Base-by-base conservation (phyloP, 495 filamentous ascomycete species). In the Penicillium steckii region DNA sequence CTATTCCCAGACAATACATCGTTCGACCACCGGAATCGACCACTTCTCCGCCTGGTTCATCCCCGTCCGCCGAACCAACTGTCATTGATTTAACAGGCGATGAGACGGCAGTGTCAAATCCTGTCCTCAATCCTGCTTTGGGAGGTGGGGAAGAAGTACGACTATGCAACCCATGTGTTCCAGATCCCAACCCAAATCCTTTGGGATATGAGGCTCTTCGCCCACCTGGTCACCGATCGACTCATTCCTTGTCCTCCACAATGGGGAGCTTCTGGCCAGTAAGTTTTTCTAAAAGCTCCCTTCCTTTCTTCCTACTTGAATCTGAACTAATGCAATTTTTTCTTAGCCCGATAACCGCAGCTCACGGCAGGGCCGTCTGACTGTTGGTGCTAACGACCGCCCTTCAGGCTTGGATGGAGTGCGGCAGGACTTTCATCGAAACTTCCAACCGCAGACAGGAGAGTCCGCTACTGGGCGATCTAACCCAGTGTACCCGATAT, bases 121-220 rank as follows among this genome's bases (percentile, higher is more conserved):
- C 62, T 21, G 48, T 67, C 18, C 40, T 72, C 38, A 70, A 88
- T 51, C 77, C 79, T 21, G 77, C 80, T 9, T 73, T 90, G 3
- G 85, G 83, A 22, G 91, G 91, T 35, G 91, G 91, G 9, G 89
- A 91, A 63, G 84, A 90, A 70, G 91, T 97, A 32, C 81, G 91
- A 44, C 84, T 97, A 9, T 97, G 91, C 77, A 95, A 97, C 62
- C 91, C 91, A 1, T 97, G 91, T 62, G 91, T 96, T 18, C 91
- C 91, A 22, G 91, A 96, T 69, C 91, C 91, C 3, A 95, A 94
- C 57, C 87, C 80, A 13, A 80, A 85, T 25, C 91, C 89, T 7
- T 58, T 63, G 24, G 61, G 61, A 10, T 76, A 68, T 44, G 45
- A 49, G 12, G 42, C 62, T 30, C 40, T 67, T 23, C 65, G 67